These are phyloP conservation scores for Acorus gramineus DNA, from an alignment of 106 monocot species.

Conservation along the genomic window DNA sequence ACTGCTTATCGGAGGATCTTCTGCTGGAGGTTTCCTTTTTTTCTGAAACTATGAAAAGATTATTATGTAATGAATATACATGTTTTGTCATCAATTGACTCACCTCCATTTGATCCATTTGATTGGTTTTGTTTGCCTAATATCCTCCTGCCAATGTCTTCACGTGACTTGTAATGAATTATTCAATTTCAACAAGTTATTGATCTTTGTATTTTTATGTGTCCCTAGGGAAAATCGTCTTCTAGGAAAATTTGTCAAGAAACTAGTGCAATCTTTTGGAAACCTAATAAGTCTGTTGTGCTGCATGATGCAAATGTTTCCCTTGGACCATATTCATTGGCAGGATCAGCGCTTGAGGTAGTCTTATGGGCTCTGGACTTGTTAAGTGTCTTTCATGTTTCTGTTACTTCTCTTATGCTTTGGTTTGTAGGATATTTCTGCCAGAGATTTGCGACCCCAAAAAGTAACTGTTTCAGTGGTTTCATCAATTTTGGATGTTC, in stretches of 20 bases:
- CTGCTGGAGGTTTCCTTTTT: too few species aligned
- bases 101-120: too few species aligned
- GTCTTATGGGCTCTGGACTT: not conserved
- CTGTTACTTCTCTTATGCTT: not conserved
- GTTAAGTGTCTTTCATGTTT: not conserved
- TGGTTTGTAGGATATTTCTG: conserved; percentile 22
- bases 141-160: too few species aligned
- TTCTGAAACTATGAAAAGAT: too few species aligned
- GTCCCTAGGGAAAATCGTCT: conserved; percentile 8
- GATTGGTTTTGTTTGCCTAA: too few species aligned
- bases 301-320: conserved; percentile 32
- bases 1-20: too few species aligned
- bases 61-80: too few species aligned
- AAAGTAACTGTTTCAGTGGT: conserved; percentile 50
- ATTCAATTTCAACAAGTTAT: too few species aligned
- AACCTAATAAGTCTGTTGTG: conserved; percentile 34
- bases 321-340: conserved; percentile 47
- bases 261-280: conserved; percentile 73
- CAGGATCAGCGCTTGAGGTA: conserved; percentile 41
- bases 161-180: too few species aligned
- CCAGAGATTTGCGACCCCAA: conserved; percentile 14
- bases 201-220: too few species aligned
- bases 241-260: conserved; percentile 7
- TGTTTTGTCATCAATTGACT: too few species aligned
- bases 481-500: conserved; percentile 68